A percentile compares a stretch with the other conserved stretches of the same genome.
Evolutionary conservation across 2,329 filamentous ascomycete genomes (phyloP).

Genomic region (Talaromyces sp.): DNA sequence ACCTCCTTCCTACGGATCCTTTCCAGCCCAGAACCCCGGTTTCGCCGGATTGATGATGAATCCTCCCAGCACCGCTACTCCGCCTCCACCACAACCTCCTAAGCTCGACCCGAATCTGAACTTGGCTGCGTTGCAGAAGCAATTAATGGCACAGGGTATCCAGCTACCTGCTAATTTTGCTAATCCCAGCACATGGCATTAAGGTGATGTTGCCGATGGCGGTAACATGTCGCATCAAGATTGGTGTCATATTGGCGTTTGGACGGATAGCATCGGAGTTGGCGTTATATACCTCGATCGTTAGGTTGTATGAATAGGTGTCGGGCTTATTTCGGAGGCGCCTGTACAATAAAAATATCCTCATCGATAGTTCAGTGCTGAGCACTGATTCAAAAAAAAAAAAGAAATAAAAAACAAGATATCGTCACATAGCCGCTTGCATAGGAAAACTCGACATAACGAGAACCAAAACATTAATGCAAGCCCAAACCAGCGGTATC

Average conservation of each 20-base stretch:
- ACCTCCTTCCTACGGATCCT: constrained; percentile 24
- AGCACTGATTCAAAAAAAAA: not conserved
- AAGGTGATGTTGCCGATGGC: constrained; percentile 29
- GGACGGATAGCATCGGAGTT: constrained; percentile 10
- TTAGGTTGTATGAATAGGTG: not conserved
- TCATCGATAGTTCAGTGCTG: not conserved
- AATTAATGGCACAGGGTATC: constrained; percentile 34
- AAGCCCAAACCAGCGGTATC: constrained; percentile 85
- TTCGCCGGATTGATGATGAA: constrained; percentile 39
- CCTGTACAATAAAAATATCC: not conserved
- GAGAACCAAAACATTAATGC: constrained; percentile 76
- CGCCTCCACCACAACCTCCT: constrained; percentile 27
- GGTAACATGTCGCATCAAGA: constrained; percentile 4
- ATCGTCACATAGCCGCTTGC: constrained; percentile 70
- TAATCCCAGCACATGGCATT: constrained; percentile 40
- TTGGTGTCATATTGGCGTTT: not conserved
- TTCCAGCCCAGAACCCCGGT: constrained; percentile 30
- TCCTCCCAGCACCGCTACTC: constrained; percentile 48
- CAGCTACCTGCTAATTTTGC: constrained; percentile 34
- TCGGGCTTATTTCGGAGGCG: not conserved
- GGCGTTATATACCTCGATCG: constrained; percentile 10
- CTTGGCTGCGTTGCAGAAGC: constrained; percentile 38
- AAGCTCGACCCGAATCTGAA: constrained; percentile 39
- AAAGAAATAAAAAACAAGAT: no score
- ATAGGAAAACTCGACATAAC: constrained; percentile 90